Percentiles rank a stretch among this genome's conserved stretches.
Conservation (phyloP, 371 early-diverging fungal species). For the Fennellomyces sp. region DNA sequence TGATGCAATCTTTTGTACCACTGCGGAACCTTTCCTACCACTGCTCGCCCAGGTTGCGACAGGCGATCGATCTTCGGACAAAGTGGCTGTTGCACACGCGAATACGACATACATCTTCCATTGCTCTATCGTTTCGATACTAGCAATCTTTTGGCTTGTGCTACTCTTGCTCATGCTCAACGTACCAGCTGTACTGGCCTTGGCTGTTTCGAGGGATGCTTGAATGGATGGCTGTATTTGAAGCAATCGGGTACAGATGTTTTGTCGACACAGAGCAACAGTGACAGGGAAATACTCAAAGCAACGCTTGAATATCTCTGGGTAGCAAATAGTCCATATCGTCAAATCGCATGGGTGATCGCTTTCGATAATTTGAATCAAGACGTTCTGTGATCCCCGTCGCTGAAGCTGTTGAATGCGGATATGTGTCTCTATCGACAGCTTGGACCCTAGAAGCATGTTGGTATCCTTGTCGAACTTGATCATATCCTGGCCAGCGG, state of each 20-base stretch:
- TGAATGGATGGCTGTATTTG: conserved; percentile 64
- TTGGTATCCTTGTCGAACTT: conserved; percentile 56
- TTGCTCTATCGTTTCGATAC: conserved; percentile 72
- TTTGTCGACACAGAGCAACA: conserved; percentile 62
- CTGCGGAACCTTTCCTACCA: conserved; percentile 59
- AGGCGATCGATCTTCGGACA: conserved; percentile 29
- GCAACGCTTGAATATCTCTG: conserved; percentile 66
- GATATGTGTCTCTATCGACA: conserved; percentile 46
- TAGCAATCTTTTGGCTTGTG: conserved; percentile 45
- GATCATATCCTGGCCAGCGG: conserved; percentile 52
- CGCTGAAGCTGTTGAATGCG: conserved; percentile 60
- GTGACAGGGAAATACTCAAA: conserved; percentile 65
- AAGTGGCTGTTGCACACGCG: conserved; percentile 65
- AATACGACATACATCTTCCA: conserved; percentile 79
- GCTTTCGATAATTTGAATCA: conserved; percentile 50
- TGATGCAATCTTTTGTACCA: conserved; percentile 56
- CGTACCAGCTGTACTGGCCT: conserved; percentile 39
- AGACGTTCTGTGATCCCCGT: conserved; percentile 19
- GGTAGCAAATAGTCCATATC: conserved; percentile 69
- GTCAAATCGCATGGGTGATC: conserved; percentile 45
- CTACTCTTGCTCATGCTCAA: conserved; percentile 47
- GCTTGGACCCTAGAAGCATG: conserved; percentile 41
- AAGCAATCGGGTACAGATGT: conserved; percentile 62
- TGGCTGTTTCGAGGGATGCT: conserved; percentile 56
- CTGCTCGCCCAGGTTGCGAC: conserved; percentile 42